Evolutionary conservation across 2,329 filamentous ascomycete genomes (phyloP), one percentile per base, ranked within the genome.

Genomic region (Exserohilum turcica): DNA sequence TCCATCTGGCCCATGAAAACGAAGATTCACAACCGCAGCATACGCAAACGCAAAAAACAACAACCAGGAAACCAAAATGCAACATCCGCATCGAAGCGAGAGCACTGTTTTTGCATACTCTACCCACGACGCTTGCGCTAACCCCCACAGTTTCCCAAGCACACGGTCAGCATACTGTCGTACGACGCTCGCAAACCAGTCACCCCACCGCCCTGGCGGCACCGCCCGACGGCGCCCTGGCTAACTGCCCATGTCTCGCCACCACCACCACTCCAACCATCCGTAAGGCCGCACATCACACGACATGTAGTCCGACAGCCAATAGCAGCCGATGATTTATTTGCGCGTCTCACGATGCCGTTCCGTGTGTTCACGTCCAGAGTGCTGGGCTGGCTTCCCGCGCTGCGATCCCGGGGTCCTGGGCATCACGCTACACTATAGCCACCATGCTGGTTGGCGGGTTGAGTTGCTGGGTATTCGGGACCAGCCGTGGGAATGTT

Each of bases 121-220:
- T n/a, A 15, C 12, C 10, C 7, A 9, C 12, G 24, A 15, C 5
- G n/a, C 6, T 29, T n/a, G 38, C 42, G 19, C 31, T 35, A 44
- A 35, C 31, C 42, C 42, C 18, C 42, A 44, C 21, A 24, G 7
- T 5, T 12, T 43, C 29, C 42, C 42, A 13, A 27, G 19, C 8
- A 7, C 31, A 24, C 19, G 43, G 43, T 52, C 43, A 31, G 32
- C 24, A 24, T 28, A 52, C 43, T 13, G 47, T 52, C 48, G 48
- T 52, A 52, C 48, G 48, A 47, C 48, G 8, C 28, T 38, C 36
- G 43, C 28, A 16, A 35, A 47, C 19, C 15, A 16, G 36, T 52
- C 48, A 52, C 48, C 35, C 48, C 48, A 52, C 48, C 37, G 19
- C 16, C 28, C 47, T 47, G 8, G 43, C 48, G 43, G 48, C 43